phyloP scores from a whole-genome alignment of 331 rosid species.

The Acacia concinna region DNA sequence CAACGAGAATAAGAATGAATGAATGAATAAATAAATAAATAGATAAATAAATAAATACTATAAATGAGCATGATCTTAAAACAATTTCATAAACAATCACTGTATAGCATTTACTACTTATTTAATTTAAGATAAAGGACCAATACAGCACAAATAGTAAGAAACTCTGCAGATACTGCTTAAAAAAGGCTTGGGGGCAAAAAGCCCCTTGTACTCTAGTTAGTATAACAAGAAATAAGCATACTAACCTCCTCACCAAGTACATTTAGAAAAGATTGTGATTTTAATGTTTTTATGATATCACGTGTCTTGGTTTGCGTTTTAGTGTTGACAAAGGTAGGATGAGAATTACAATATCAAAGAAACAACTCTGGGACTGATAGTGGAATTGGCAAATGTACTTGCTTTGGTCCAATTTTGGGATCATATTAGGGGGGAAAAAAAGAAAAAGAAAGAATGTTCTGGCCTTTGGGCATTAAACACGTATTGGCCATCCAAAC shows the following conservation, averaged over 20 bases:
- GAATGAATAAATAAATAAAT: background rate
- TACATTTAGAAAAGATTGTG: background rate
- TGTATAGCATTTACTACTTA: background rate
- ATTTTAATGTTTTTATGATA: background rate
- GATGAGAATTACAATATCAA: background rate
- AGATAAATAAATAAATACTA: background rate
- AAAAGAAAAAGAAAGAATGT: background rate
- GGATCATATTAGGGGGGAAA: background rate
- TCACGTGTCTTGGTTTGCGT: background rate
- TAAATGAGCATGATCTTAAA: background rate
- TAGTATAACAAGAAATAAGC: background rate
- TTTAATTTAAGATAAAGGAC: background rate
- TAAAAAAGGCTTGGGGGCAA: background rate
- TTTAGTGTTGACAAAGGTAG: background rate
- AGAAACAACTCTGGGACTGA: background rate
- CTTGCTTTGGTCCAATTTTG: background rate
- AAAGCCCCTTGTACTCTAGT: background rate
- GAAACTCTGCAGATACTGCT: background rate
- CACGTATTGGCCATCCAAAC: conserved; percentile 8
- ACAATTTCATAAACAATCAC: conserved; percentile 1
- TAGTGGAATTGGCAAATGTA: background rate
- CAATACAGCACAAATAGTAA: background rate
- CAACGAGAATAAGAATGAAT: background rate
- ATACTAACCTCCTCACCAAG: background rate
- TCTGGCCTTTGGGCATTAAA: background rate